A percentile compares a stretch with the other conserved stretches of the same genome.
These are phyloP conservation scores for Pestalotiopsis sp. DNA, from an alignment of 2,329 filamentous ascomycete genomes.

Conservation along the genomic window DNA sequence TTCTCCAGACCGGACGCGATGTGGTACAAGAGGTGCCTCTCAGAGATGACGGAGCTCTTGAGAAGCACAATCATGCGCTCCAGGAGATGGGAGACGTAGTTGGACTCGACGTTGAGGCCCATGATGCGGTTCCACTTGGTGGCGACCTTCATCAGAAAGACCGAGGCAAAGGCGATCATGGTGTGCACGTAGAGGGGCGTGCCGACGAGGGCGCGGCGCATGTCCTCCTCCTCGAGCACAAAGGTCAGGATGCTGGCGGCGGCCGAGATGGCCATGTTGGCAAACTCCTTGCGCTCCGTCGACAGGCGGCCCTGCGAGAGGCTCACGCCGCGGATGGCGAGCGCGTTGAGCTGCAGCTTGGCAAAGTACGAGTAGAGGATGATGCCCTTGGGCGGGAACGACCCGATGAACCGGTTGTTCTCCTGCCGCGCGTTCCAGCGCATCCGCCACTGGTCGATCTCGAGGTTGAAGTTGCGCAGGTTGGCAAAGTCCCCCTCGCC, in stretches of 20 bases:
- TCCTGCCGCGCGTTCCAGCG: constrained; percentile 26
- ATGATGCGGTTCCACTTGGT: constrained; percentile 33
- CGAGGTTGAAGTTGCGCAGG: constrained; percentile 23
- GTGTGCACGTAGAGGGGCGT: constrained; percentile 29
- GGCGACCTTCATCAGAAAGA: constrained; percentile 28
- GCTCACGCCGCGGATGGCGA: constrained; percentile 30
- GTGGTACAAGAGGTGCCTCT: constrained; percentile 39
- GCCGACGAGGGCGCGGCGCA: constrained; percentile 27
- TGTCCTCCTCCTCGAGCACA: constrained; percentile 24
- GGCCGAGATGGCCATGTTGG: constrained; percentile 27
- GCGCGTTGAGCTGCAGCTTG: constrained; percentile 35
- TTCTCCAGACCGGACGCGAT: constrained; percentile 38
- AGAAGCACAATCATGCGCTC: constrained; percentile 34
- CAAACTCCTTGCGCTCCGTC: constrained; percentile 27
- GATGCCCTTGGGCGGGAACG: constrained; percentile 36
- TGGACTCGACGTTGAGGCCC: constrained; percentile 36
- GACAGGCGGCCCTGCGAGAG: constrained; percentile 6
- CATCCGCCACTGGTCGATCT: constrained; percentile 23
- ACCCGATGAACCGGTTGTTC: constrained; percentile 30
- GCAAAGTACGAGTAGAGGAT: constrained; percentile 35
- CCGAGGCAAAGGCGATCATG: constrained; percentile 32
- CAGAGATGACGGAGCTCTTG: constrained; percentile 31
- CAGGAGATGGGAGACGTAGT: constrained; percentile 33
- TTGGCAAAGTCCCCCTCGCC: constrained; percentile 17
- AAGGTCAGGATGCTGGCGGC: constrained; percentile 26